These are phyloP conservation scores for Vitis riparia DNA, from an alignment of 164 flowering plant genomes.

Conservation along the genomic window DNA sequence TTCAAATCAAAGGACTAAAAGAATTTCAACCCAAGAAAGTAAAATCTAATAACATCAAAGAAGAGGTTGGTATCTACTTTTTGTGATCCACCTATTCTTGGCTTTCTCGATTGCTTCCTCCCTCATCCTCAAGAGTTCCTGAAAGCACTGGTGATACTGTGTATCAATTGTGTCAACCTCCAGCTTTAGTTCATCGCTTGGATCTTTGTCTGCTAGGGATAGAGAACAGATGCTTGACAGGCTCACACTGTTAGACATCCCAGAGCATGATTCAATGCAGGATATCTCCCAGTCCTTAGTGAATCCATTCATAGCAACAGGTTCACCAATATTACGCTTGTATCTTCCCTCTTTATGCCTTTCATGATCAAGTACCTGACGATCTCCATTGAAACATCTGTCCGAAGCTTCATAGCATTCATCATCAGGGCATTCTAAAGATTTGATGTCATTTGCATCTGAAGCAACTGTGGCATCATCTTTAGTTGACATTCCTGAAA, in stretches of 20 bases:
- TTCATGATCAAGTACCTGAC: slow-evolving; percentile 12
- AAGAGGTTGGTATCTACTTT: slow-evolving; percentile 24
- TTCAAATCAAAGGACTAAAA: background rate
- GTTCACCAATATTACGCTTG: slow-evolving; percentile 6
- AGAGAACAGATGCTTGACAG: slow-evolving; percentile 27
- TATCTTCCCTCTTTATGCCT: slow-evolving; percentile 8
- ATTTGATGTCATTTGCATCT: slow-evolving; percentile 1
- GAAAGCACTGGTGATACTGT: slow-evolving; percentile 48
- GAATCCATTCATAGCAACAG: slow-evolving; percentile 6
- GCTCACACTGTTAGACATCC: slow-evolving; percentile 21
- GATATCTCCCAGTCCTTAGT: slow-evolving; percentile 18
- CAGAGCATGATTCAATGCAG: slow-evolving; percentile 12
- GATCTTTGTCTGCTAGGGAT: slow-evolving; percentile 34
- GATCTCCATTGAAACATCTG: slow-evolving; percentile 15
- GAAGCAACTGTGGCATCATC: slow-evolving; percentile 9
- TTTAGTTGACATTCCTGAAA: slow-evolving; percentile 37
- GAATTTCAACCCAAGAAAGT: background rate
- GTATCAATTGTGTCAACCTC: slow-evolving; percentile 60
- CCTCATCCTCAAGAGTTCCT: slow-evolving; percentile 51
- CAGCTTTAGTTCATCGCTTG: slow-evolving; percentile 39
- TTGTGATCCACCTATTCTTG: slow-evolving; percentile 51
- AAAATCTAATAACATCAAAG: slow-evolving; percentile 15
- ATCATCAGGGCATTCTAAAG: slow-evolving; percentile 11
- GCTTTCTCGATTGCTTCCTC: slow-evolving; percentile 58
- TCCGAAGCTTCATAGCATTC: slow-evolving; percentile 5